These are phyloP conservation scores for Pseudogymnoascus sp. DNA, from an alignment of 2,329 filamentous ascomycete genomes.

Conservation along the genomic window DNA sequence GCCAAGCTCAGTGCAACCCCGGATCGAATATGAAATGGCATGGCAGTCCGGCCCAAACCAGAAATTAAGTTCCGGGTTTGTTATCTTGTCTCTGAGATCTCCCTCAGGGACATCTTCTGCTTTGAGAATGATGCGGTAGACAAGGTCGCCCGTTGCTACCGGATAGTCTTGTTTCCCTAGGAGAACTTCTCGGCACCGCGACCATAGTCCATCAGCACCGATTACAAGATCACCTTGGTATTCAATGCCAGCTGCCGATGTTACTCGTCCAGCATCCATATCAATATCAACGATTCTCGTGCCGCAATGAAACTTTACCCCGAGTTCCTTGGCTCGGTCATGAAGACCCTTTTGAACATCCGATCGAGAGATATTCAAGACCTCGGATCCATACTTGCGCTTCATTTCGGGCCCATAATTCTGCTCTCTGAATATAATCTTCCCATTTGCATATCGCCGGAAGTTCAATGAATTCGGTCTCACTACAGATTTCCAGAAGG, in stretches of 20 bases:
- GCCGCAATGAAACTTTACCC: constrained; percentile 7
- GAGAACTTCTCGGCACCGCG: constrained; percentile 10
- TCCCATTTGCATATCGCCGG: neutral
- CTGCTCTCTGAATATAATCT: neutral
- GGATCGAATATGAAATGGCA: constrained; percentile 53
- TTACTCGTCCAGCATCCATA: neutral
- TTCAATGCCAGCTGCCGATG: constrained; percentile 3
- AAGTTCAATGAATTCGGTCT: neutral
- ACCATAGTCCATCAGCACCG: constrained; percentile 15
- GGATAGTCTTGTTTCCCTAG: neutral
- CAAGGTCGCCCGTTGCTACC: constrained; percentile 39
- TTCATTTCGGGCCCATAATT: neutral
- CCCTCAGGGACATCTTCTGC: constrained; percentile 40
- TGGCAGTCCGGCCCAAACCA: constrained; percentile 58
- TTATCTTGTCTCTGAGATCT: constrained; percentile 44
- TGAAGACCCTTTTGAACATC: constrained; percentile 14
- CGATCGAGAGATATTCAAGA: constrained; percentile 12
- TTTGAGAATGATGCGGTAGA: constrained; percentile 52
- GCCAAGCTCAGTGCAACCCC: constrained; percentile 52
- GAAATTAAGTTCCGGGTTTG: constrained; percentile 45
- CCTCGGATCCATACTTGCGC: neutral
- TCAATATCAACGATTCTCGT: neutral
- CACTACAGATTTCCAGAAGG: neutral
- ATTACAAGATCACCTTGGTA: constrained; percentile 13
- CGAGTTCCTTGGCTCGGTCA: constrained; percentile 5